Percentiles rank a stretch among this genome's conserved stretches.
Conservation (phyloP, 2,329 filamentous ascomycete species). For the Trichoderma koningiopsis region DNA sequence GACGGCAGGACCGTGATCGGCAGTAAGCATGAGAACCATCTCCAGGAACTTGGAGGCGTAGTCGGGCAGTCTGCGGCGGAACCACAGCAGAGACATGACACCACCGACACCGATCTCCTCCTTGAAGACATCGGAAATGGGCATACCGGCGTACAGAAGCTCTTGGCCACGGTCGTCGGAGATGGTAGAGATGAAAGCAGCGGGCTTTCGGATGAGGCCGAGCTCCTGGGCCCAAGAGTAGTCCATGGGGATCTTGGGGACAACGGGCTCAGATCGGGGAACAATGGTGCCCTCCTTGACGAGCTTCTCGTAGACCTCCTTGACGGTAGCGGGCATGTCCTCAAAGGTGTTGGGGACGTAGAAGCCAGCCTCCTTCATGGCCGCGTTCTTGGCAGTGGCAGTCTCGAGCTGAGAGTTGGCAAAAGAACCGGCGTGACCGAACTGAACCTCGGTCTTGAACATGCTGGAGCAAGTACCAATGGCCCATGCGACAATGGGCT, state of each 20-base stretch:
- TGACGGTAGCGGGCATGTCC: slow-evolving; percentile 79
- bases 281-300: slow-evolving; percentile 83
- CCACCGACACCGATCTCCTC: slow-evolving; percentile 99
- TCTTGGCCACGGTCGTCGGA: slow-evolving; percentile 99
- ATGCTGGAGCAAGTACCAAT: slow-evolving; percentile 99
- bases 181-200: slow-evolving; percentile 99
- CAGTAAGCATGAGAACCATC: slow-evolving; percentile 99
- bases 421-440: slow-evolving; percentile 97
- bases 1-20: slow-evolving; percentile 97
- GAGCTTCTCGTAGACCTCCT: slow-evolving; percentile 83
- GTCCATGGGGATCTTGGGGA: slow-evolving; percentile 99
- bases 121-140: slow-evolving; percentile 99
- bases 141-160: slow-evolving; percentile 97
- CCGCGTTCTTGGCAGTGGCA: slow-evolving; percentile 93
- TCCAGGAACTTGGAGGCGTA: slow-evolving; percentile 99
- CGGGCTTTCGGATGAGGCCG: slow-evolving; percentile 98
- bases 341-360: slow-evolving; percentile 95
- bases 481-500: slow-evolving; percentile 98
- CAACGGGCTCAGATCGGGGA: slow-evolving; percentile 83
- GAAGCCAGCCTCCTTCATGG: slow-evolving; percentile 93
- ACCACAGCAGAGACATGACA: slow-evolving; percentile 99
- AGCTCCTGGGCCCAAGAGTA: slow-evolving; percentile 99
- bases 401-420: slow-evolving; percentile 99
- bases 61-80: slow-evolving; percentile 92
- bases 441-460: slow-evolving; percentile 99